Evolutionary conservation across 345 rosid genomes (phyloP).

Genomic region (Iberis pinnata): DNA sequence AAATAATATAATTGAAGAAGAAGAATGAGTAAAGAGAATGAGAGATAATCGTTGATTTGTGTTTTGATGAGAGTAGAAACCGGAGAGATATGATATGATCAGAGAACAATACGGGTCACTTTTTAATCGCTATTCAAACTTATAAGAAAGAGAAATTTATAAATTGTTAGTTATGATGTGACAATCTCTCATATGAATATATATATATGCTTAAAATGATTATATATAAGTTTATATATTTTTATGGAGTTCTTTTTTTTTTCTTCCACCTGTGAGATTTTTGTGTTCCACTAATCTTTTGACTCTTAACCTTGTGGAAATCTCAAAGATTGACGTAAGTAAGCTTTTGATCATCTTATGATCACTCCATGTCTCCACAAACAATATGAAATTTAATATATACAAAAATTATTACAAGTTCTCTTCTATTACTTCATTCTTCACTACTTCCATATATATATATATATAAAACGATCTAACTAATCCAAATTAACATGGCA

Average conservation of each 20-base stretch:
- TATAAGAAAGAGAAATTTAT: conserved; percentile 15
- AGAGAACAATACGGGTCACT: conserved; percentile 42
- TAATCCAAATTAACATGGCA: no score
- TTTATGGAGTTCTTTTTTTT: conserved; percentile 18
- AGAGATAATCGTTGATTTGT: conserved; percentile 29
- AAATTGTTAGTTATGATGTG: conserved; percentile 34
- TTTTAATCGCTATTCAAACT: conserved; percentile 33
- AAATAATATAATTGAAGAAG: conserved; percentile 17
- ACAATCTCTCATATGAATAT: conserved; percentile 27
- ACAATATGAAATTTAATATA: conserved; percentile 11
- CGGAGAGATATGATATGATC: conserved; percentile 48
- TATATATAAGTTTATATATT: conserved; percentile 14
- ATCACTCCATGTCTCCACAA: conserved; percentile 14
- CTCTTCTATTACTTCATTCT: conserved; percentile 1
- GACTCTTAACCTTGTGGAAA: conserved; percentile 31
- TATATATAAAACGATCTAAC: no score
- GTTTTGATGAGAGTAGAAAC: conserved; percentile 36
- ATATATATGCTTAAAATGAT: conserved; percentile 6
- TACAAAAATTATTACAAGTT: not conserved
- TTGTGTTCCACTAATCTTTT: conserved; percentile 28
- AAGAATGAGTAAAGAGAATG: conserved; percentile 33
- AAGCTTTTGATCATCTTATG: conserved; percentile 22
- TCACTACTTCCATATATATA: not conserved
- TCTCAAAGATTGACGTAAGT: conserved; percentile 24
- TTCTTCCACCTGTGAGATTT: conserved; percentile 17